phyloP scores from a whole-genome alignment of 2,329 filamentous ascomycete species.

The Gaeumannomyces sp. region DNA sequence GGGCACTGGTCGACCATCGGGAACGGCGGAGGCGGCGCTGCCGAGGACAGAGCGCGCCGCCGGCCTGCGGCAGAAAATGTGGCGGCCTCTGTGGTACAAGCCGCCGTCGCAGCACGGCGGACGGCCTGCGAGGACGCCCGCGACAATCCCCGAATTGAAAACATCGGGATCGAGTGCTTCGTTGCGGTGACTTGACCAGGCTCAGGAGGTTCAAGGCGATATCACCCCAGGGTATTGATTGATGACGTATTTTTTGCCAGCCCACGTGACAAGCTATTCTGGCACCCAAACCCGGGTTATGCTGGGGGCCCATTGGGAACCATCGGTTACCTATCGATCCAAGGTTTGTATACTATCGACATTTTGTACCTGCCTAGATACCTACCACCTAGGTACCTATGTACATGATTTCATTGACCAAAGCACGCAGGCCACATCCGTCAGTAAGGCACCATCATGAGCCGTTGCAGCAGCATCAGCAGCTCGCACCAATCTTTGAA shows the following conservation, averaged over 20 bases:
- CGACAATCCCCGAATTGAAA: neutral
- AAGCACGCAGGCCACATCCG: neutral
- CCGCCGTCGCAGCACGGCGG: neutral
- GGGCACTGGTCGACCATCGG: constrained; percentile 57
- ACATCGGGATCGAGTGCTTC: neutral
- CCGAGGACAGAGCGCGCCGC: neutral
- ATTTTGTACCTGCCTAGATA: neutral
- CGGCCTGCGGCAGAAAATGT: no score
- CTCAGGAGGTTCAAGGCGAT: neutral
- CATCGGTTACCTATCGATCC: no score
- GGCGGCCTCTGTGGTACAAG: neutral
- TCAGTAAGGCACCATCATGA: neutral
- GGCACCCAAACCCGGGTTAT: no score
- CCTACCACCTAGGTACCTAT: neutral
- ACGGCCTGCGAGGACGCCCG: neutral
- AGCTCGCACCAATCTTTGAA: neutral
- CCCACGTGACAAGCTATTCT: neutral
- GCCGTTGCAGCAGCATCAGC: no score
- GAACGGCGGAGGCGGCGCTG: constrained; percentile 27
- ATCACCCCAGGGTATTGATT: neutral
- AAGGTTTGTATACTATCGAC: neutral
- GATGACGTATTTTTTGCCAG: neutral
- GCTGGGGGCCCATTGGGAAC: neutral
- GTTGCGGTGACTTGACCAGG: neutral
- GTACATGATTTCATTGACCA: neutral